Base-by-base conservation (phyloP, 495 filamentous ascomycete genomes). In the Aspergillus cavernicola region DNA sequence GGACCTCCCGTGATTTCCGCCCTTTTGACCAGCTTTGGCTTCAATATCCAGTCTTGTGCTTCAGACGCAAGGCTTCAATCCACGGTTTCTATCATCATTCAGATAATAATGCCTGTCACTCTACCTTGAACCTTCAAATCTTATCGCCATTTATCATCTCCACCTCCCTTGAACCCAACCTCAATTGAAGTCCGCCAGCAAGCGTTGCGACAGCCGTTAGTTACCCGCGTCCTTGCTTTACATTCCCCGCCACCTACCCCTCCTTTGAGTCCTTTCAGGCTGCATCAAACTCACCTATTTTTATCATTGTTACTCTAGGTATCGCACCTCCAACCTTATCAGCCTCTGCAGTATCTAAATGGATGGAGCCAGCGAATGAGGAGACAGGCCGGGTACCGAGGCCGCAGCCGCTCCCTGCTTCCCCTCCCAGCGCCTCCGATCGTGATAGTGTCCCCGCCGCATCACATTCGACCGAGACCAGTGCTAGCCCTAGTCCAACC, bases 291-390 rank as follows among this genome's bases (percentile, higher is more conserved):
- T 57, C 43, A 33, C 44, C 45, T 58, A 57, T 59, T 54, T 39
- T 59, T 62, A 62, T 39, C 46, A 33, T 26, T 29, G 59, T 42
- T 29, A 38, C 37, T 31, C 40, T 28, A 53, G 56, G 44, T 37
- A 36, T 35, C 18, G 6, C 26, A 36, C 19, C 31, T 51, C 44
- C 41, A 52, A n/a, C 37, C 9, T 43, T 41, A 36, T 35, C 42
- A 12, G 41, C 19, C 22, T 42, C 15, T 26, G 35, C 45, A 60
- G 52, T 31, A 66, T 62, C 64, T 71, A 63, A 51, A 78, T 79
- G 75, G 73, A 79, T 79, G 75, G 75, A 76, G 66, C 60, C 67
- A 64, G 69, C 66, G 60, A 65, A 63, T 72, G 67, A 74, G 70
- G 72, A 73, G 63, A 67, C 66, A 58, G 62, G 59, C 51, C 58